Evolutionary conservation across 1,284 basidiomycete genomes (phyloP).

Genomic region (Austroboletus sp.): DNA sequence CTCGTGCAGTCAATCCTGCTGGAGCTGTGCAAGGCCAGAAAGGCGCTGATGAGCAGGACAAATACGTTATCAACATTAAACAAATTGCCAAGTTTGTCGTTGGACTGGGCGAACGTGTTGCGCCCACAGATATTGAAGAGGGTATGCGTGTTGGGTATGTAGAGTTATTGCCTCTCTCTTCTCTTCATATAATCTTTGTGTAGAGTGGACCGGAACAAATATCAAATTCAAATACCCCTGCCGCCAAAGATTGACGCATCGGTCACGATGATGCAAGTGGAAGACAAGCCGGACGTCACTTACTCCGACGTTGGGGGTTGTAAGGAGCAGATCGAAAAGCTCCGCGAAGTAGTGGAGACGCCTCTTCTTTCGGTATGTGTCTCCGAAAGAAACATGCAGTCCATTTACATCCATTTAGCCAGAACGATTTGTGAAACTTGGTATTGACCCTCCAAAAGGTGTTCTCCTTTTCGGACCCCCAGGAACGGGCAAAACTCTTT

Average conservation of each 20-base stretch:
- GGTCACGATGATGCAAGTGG: slow-evolving; percentile 99
- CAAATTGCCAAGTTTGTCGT: slow-evolving; percentile 99
- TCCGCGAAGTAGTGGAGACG: slow-evolving; percentile 96
- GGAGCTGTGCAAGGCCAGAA: slow-evolving; percentile 80
- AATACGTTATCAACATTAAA: slow-evolving; percentile 99
- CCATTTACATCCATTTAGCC: slow-evolving; percentile 53
- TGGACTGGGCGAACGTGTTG: slow-evolving; percentile 90
- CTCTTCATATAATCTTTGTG: neutral
- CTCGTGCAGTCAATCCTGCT: slow-evolving; percentile 62
- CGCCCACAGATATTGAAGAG: slow-evolving; percentile 98
- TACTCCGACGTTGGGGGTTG: slow-evolving; percentile 98
- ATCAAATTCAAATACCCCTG: slow-evolving; percentile 99
- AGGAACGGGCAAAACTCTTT: slow-evolving; percentile 97
- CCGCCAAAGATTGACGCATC: slow-evolving; percentile 99
- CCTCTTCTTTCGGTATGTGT: slow-evolving; percentile 82
- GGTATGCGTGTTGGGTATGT: slow-evolving; percentile 96
- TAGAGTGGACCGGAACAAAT: slow-evolving; percentile 89
- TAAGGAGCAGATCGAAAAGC: slow-evolving; percentile 99
- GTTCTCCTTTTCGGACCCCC: slow-evolving; percentile 95
- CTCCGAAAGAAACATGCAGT: neutral
- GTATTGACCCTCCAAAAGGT: slow-evolving; percentile 98
- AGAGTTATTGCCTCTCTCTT: neutral
- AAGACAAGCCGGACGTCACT: slow-evolving; percentile 97
- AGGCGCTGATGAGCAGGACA: slow-evolving; percentile 93
- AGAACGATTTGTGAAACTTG: slow-evolving; percentile 94